Percentiles rank a stretch among this genome's conserved stretches.
Evolutionary conservation across 2,329 filamentous ascomycete genomes (phyloP).

Genomic region (Alternaria incomplexa): DNA sequence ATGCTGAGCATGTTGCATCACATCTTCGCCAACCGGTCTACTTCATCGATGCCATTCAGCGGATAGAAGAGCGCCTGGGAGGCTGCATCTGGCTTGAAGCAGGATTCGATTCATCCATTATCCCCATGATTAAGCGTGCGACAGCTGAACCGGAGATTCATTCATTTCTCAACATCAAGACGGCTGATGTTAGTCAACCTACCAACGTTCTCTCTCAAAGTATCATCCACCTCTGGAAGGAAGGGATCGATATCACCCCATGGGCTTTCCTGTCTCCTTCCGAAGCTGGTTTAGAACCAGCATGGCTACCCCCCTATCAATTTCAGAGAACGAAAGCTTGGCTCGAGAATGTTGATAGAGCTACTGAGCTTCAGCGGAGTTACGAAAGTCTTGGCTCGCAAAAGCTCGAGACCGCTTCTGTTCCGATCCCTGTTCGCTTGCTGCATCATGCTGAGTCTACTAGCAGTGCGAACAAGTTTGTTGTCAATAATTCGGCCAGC

Average conservation of each 20-base stretch:
- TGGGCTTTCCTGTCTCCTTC: slow-evolving; percentile 51
- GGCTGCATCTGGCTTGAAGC: slow-evolving; percentile 29
- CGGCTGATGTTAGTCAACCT: slow-evolving; percentile 14
- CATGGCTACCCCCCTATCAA: slow-evolving; percentile 39
- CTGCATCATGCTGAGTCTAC: slow-evolving; percentile 1
- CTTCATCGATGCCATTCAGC: slow-evolving; percentile 52
- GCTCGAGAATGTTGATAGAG: slow-evolving; percentile 19
- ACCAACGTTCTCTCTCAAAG: slow-evolving; percentile 28
- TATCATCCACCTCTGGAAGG: slow-evolving; percentile 50
- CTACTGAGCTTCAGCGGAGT: slow-evolving; percentile 1
- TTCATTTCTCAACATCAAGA: slow-evolving; percentile 1
- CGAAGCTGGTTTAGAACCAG: slow-evolving; percentile 20
- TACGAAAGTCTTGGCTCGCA: background rate
- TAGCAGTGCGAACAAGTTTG: slow-evolving; percentile 3
- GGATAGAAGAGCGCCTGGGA: slow-evolving; percentile 42
- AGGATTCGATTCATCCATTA: slow-evolving; percentile 30
- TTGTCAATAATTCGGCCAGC: slow-evolving; percentile 14
- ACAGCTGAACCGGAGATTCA: slow-evolving; percentile 12
- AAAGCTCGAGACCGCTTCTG: background rate
- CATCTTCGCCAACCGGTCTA: slow-evolving; percentile 56
- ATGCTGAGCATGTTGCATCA: slow-evolving; percentile 13
- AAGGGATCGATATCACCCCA: slow-evolving; percentile 43
- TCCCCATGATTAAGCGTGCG: slow-evolving; percentile 37
- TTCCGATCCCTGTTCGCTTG: background rate
- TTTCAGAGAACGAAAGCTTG: slow-evolving; percentile 32